A percentile compares a stretch with the other conserved stretches of the same genome.
phyloP scores from a whole-genome alignment of 495 filamentous ascomycete species.

The Penicillium canariense region DNA sequence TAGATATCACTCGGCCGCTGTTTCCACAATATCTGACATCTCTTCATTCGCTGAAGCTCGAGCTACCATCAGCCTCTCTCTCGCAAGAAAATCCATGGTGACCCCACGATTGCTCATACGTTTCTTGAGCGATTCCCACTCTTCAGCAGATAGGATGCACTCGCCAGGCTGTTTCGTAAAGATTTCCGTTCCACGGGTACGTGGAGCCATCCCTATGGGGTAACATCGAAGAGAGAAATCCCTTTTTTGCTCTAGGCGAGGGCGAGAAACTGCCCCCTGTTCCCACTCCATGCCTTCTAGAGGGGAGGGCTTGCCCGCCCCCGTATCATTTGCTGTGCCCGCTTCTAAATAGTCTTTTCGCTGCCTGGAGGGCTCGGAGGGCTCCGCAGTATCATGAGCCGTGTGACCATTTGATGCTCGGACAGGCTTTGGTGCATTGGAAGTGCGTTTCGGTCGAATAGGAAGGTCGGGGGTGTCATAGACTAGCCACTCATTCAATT shows the following conservation, averaged over 20 bases:
- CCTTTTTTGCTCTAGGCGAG: not conserved
- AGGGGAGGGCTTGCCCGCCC: not conserved
- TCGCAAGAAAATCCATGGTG: conserved; percentile 4
- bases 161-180: conserved; percentile 8
- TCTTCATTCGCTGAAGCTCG: not conserved
- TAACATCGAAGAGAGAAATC: conserved; percentile 10
- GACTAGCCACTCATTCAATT: not conserved
- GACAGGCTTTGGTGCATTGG: not conserved
- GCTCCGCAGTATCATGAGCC: not conserved
- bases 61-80: conserved; percentile 1
- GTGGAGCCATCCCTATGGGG: conserved; percentile 3
- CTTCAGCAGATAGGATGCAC: not conserved
- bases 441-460: not conserved
- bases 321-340: not conserved
- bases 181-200: conserved; percentile 7
- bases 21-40: too few relatives aligned
- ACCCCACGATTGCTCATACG: not conserved
- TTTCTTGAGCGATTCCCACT: not conserved
- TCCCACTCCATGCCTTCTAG: not conserved
- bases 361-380: too few relatives aligned
- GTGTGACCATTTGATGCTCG: not conserved
- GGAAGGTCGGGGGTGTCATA: not conserved
- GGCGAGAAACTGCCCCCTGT: not conserved
- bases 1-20: not conserved
- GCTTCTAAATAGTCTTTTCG: too few relatives aligned